phyloP scores from a whole-genome alignment of 78 protist species.

The Cavenderia fasciculata region DNA sequence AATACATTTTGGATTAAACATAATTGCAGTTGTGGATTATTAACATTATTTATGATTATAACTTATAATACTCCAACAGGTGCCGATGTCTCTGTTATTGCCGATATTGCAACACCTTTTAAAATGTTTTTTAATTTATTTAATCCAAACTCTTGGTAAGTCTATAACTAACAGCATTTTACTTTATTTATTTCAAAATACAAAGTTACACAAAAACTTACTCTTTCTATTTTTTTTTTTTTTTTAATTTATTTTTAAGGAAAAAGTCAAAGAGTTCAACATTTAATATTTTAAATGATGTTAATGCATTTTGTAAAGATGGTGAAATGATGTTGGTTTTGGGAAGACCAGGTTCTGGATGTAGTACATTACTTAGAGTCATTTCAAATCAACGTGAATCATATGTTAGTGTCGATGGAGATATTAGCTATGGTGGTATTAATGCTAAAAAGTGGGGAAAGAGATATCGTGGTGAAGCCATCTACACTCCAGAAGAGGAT shows the following conservation, averaged over 20 bases:
- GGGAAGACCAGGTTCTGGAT: constrained; percentile 79
- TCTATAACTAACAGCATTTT: background rate
- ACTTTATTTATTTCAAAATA: background rate
- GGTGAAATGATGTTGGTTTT: constrained; percentile 67
- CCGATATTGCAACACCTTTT: constrained; percentile 32
- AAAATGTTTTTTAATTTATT: background rate
- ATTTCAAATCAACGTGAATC: constrained; percentile 54
- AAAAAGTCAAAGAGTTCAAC: background rate
- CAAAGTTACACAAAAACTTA: too few relatives aligned
- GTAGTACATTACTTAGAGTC: constrained; percentile 44
- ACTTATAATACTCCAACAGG: background rate
- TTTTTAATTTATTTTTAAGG: background rate
- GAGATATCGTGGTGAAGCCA: constrained; percentile 49
- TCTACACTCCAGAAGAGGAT: constrained; percentile 79
- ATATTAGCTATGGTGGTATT: constrained; percentile 62
- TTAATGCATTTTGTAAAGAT: constrained; percentile 36
- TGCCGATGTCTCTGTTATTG: constrained; percentile 39
- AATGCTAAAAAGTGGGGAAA: constrained; percentile 10
- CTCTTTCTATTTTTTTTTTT: background rate
- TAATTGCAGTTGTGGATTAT: background rate
- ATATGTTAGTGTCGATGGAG: constrained; percentile 41
- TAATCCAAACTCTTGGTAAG: background rate
- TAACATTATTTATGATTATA: too few relatives aligned
- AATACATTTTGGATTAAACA: too few relatives aligned
- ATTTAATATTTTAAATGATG: constrained; percentile 63